phyloP scores from a whole-genome alignment of 768 basidiomycete species.

The Lentinula lateritia region DNA sequence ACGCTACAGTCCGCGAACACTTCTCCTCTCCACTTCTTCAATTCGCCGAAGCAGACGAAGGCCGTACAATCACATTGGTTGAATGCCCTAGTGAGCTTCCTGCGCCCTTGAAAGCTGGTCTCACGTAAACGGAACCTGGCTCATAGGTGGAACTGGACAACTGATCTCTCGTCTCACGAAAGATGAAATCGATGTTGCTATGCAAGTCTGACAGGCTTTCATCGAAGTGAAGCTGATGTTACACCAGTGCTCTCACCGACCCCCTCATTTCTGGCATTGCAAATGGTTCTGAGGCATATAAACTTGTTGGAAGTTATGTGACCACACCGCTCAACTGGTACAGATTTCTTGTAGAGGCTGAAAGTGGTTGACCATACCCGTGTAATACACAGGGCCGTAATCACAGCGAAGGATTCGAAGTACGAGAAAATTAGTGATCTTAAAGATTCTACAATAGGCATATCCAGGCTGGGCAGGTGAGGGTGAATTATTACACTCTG shows the following conservation, averaged over 20 bases:
- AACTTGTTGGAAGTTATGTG: constrained; percentile 90
- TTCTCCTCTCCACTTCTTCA: constrained; percentile 92
- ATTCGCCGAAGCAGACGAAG: constrained; percentile 63
- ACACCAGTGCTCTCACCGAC: constrained; percentile 77
- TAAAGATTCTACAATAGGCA: constrained; percentile 78
- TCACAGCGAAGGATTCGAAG: constrained; percentile 70
- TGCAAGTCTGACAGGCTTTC: constrained; percentile 39
- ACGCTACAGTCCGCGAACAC: constrained; percentile 68
- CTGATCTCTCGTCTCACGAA: constrained; percentile 69
- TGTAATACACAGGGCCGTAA: constrained; percentile 74
- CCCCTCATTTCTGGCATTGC: constrained; percentile 89
- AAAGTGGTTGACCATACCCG: not conserved
- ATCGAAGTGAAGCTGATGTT: not conserved
- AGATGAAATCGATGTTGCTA: constrained; percentile 77
- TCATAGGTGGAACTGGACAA: constrained; percentile 80
- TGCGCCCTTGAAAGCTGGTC: not conserved
- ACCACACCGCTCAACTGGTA: constrained; percentile 85
- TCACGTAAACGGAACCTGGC: not conserved
- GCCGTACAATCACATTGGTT: constrained; percentile 72
- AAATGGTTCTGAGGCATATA: constrained; percentile 83
- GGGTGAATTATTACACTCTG: not conserved
- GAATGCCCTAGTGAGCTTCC: constrained; percentile 75
- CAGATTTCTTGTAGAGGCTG: constrained; percentile 8
- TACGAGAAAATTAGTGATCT: constrained; percentile 72
- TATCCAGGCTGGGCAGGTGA: constrained; percentile 83